phyloP scores from a whole-genome alignment of 208 protist species.

The Leptomonas seymouri region DNA sequence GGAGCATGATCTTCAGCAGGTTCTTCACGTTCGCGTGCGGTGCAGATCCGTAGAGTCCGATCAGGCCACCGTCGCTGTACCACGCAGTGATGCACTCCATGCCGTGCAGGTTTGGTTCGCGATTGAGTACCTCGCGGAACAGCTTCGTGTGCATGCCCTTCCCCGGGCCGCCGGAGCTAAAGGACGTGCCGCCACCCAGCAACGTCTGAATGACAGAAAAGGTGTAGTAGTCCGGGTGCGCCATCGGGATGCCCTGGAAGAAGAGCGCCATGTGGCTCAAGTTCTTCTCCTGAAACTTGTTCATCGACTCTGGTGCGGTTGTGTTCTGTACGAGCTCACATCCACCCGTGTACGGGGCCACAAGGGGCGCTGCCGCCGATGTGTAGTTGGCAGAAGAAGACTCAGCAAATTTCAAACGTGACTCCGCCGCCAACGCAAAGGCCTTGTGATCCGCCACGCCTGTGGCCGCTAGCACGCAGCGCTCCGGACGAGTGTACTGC shows the following conservation, averaged over 20 bases:
- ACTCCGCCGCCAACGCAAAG: conserved; percentile 72
- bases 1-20: conserved; percentile 78
- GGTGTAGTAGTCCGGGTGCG: conserved; percentile 88
- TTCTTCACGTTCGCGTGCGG: conserved; percentile 73
- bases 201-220: conserved; percentile 88
- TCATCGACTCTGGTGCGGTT: conserved; percentile 86
- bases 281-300: conserved; percentile 93
- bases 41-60: conserved; percentile 89
- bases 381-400: background rate
- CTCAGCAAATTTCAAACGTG: conserved; percentile 57
- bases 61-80: conserved; percentile 89
- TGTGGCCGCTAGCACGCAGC: conserved; percentile 80
- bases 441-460: conserved; percentile 73
- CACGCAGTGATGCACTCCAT: conserved; percentile 92
- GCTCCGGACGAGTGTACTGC: conserved; percentile 66
- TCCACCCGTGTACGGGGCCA: conserved; percentile 78
- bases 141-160: conserved; percentile 94
- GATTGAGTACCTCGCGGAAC: conserved; percentile 88
- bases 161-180: conserved; percentile 91
- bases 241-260: conserved; percentile 84
- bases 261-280: conserved; percentile 88
- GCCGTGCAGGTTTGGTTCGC: conserved; percentile 72
- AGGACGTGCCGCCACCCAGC: conserved; percentile 89
- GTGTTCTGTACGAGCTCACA: conserved; percentile 76
- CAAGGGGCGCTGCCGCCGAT: background rate